Base-by-base conservation (phyloP, 73 alveolate species). In the Stentor roeselii region DNA sequence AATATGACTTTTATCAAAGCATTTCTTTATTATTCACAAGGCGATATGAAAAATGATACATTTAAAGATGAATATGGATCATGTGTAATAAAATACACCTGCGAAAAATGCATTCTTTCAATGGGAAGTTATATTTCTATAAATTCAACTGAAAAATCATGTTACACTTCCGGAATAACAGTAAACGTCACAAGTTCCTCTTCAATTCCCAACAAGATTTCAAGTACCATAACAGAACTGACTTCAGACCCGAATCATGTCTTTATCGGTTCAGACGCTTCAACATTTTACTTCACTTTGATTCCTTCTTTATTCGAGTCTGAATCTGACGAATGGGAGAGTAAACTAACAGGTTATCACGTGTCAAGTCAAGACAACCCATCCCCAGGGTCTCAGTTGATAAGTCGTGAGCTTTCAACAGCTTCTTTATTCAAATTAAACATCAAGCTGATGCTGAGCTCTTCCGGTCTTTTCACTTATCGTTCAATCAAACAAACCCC, bases 241-340 rank as follows among this genome's bases (percentile, higher is more conserved):
- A 21, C 41, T 1, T 21, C 80, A 27, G 21, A 21, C 21, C 21
- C 41, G 11, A 67, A 0, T 67, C 34, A 21, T 67, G 41, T 67
- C 1, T 67, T 67, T 32, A 67, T 21, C 21, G 80, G 80, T 32
- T 32, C n/a, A 67, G 34, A n/a, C 34, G 50, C 80, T 67, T 30
- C 50, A 30, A 67, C 21, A 67, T 67, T 67, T 2, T 21, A 21
- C 1, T 67, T 67, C 34, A 21, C 80, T 21, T 27, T 67, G 80
- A 67, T 40, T 27, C 80, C 80, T 21, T 67, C 80, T n/a, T n/a
- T 67, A 27, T 67, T 67, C 34, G 27, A 21, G 11, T 67, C 80
- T 1, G 80, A 67, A 1, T 21, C 37, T 1, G 21, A 36, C 14
- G 34, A 40, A 32, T 67, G 80, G 42, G 2, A 30, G 21, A 21